Evolutionary conservation across 164 flowering plant species (phyloP).

Genomic region (Umbellularia californica): DNA sequence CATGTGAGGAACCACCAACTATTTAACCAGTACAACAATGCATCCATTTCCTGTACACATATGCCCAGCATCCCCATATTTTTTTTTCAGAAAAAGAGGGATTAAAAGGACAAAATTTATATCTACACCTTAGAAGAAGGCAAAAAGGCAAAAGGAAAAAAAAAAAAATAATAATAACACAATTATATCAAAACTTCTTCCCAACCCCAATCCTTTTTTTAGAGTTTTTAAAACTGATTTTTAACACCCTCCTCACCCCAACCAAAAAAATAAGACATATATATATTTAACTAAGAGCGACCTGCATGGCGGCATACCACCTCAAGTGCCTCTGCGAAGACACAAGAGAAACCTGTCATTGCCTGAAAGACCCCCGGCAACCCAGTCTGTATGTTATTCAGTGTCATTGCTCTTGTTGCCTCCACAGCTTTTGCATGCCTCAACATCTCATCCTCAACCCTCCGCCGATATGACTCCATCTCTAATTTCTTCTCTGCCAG

Average conservation of each 20-base stretch:
- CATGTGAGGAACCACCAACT: neutral
- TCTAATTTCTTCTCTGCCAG: conserved; percentile 82
- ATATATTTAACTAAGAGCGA: neutral
- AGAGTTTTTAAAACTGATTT: neutral
- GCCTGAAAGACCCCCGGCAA: conserved; percentile 97
- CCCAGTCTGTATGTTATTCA: conserved; percentile 91
- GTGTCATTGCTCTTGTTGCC: conserved; percentile 93
- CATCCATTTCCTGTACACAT: conserved; percentile 11
- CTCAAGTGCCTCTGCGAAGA: conserved; percentile 66
- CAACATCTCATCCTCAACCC: conserved; percentile 88
- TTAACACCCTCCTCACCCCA: neutral
- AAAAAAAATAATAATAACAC: neutral
- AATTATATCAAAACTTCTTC: neutral
- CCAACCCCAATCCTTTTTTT: neutral
- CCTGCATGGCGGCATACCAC: conserved; percentile 64
- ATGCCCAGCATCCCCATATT: neutral
- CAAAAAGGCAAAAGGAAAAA: neutral
- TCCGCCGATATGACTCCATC: conserved; percentile 65
- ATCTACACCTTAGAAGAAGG: conserved; percentile 1
- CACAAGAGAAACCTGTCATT: conserved; percentile 72
- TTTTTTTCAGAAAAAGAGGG: neutral
- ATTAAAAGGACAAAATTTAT: conserved; percentile 6
- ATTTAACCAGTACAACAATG: neutral
- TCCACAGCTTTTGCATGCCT: conserved; percentile 83
- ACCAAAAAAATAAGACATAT: neutral